Evolutionary conservation across 2,329 filamentous ascomycete genomes (phyloP).

Genomic region (Venturia effusa): DNA sequence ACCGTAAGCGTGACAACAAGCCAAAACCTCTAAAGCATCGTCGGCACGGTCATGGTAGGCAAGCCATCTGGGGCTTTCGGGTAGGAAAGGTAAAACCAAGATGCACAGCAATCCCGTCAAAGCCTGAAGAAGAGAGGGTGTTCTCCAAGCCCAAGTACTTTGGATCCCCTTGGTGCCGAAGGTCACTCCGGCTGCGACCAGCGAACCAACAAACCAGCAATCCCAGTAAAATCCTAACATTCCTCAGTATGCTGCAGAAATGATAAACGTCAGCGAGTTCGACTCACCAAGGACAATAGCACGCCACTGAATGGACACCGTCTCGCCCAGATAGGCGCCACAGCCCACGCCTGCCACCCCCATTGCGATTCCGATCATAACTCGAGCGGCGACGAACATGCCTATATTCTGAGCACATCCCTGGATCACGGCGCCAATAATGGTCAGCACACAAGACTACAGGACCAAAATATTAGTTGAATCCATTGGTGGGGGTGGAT

Average conservation of each 20-base stretch:
- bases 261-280: conserved; percentile 22
- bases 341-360: conserved; percentile 33
- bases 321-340: conserved; percentile 39
- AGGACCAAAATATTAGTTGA: too few species aligned
- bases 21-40: conserved; percentile 32
- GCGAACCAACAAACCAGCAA: conserved; percentile 14
- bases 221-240: background rate
- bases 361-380: conserved; percentile 38
- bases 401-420: conserved; percentile 39
- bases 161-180: conserved; percentile 32
- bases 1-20: conserved; percentile 34
- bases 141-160: conserved; percentile 37
- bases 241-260: background rate
- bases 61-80: conserved; percentile 39
- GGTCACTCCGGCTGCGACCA: conserved; percentile 39
- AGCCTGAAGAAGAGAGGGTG: conserved; percentile 33
- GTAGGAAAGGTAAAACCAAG: conserved; percentile 32
- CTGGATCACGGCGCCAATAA: conserved; percentile 37
- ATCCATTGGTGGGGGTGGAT: too few species aligned
- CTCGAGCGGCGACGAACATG: conserved; percentile 39
- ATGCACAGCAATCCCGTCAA: conserved; percentile 31
- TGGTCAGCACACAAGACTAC: conserved; percentile 26
- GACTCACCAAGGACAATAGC: conserved; percentile 34
- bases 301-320: conserved; percentile 33
- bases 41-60: conserved; percentile 30